Conservation (phyloP, 306 rosid genomes). For the Vigna unguiculata region DNA sequence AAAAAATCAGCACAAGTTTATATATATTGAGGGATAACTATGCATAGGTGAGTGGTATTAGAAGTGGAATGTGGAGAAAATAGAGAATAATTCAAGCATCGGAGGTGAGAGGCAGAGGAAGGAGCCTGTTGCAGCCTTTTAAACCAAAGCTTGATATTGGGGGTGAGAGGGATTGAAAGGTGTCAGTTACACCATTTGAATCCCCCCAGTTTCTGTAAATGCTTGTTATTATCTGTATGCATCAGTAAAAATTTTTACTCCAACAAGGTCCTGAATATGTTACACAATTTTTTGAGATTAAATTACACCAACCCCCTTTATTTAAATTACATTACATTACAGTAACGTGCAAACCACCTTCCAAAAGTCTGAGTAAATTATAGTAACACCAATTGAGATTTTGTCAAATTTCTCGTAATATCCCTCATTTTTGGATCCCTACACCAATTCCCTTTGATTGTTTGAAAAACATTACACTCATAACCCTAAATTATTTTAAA, state of each 20-base stretch:
- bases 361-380: not conserved
- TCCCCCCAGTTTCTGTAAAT: not conserved
- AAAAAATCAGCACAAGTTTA: not conserved
- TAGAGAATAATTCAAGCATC: not conserved
- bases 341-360: not conserved
- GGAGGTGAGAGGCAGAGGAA: not conserved
- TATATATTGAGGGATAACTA: slow-evolving; percentile 1
- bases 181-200: not conserved
- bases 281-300: not conserved
- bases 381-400: not conserved
- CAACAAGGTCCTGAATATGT: not conserved
- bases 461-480: not conserved
- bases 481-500: not conserved
- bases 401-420: not conserved
- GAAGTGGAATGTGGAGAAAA: not conserved
- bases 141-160: too few species aligned
- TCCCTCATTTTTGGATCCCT: not conserved
- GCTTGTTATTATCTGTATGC: not conserved
- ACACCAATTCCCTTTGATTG: not conserved
- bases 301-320: not conserved
- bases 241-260: not conserved
- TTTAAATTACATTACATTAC: not conserved
- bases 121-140: too few species aligned
- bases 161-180: not conserved
- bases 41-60: not conserved